Evolutionary conservation across 2,329 filamentous ascomycete species (phyloP), one percentile per base, ranked within the genome.

Genomic region (Alternaria atra): DNA sequence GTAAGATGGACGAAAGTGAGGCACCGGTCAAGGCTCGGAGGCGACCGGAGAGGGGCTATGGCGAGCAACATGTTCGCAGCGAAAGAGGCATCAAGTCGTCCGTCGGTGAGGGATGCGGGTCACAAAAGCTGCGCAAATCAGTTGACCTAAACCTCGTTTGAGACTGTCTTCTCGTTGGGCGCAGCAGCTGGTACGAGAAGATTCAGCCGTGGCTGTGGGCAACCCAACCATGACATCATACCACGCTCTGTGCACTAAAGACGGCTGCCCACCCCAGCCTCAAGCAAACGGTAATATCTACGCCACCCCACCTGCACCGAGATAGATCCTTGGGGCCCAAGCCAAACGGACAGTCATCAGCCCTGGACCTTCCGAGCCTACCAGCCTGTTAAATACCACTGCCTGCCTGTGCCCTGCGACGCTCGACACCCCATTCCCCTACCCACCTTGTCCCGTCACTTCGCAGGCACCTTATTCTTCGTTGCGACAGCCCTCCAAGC

Each of bases 381-480:
- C 55, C 29, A 46, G 50, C 59, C 52, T 61, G 44, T 63, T 67
- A 68, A 69, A 73, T 73, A 73, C 64, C 51, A 37, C 57, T 52
- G 48, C 47, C 65, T 61, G 55, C 60, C 63, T 48, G 52, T 61
- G 55, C 67, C 68, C 61, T 57, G 67, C 70, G 35, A 55, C 30
- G 6, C 51, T 46, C 46, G 44, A 62, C 62, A 61, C 61, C 43
- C 56, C 37, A 37, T 56, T 34, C 55, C 61, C 66, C 61, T 60
- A 60, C 60, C 64, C 63, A 66, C 65, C 64, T 72, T 68, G 52
- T 72, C 62, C 52, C 52, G 63, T 58, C 58, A 63, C 65, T 66
- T 73, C 63, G 58, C 66, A 67, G 56, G 61, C 69, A 64, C 66
- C 64, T 68, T 62, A 60, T 69, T 69, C 65, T 70, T 70, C 67